Percentiles rank a stretch among this genome's conserved stretches.
phyloP scores from a whole-genome alignment of 805 yeast species.

The Spencermartinsiella europaea region DNA sequence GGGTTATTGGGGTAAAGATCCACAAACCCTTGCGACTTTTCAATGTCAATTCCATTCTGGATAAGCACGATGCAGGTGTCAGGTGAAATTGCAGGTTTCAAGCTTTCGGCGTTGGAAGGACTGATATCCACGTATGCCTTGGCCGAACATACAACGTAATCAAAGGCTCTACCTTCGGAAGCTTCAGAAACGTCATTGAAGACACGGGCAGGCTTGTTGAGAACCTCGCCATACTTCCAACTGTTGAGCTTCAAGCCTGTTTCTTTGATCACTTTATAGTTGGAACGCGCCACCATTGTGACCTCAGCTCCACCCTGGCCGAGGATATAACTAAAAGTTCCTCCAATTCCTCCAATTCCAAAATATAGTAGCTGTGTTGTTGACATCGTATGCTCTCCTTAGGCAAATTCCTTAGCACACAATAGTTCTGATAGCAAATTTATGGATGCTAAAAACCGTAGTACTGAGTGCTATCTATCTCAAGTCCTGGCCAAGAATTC shows the following conservation, averaged over 20 bases:
- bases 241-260: slow-evolving; percentile 5
- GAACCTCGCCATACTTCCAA: slow-evolving; percentile 7
- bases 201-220: slow-evolving; percentile 2
- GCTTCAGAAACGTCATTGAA: slow-evolving; percentile 1
- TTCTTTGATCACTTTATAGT: slow-evolving; percentile 3
- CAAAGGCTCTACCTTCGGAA: neutral
- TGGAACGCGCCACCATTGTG: slow-evolving; percentile 4
- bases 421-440: no score
- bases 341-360: slow-evolving; percentile 8
- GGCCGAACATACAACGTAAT: slow-evolving; percentile 7
- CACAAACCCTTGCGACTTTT: slow-evolving; percentile 7
- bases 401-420: no score
- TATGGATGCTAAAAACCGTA: no score
- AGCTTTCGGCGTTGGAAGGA: slow-evolving; percentile 5
- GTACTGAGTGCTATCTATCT: no score
- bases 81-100: slow-evolving; percentile 1
- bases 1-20: slow-evolving; percentile 6
- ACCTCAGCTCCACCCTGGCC: slow-evolving; percentile 6
- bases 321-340: slow-evolving; percentile 3
- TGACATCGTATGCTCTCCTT: no score
- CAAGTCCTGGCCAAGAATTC: no score
- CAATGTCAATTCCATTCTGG: slow-evolving; percentile 8
- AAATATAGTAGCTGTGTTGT: slow-evolving; percentile 6
- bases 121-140: slow-evolving; percentile 7
- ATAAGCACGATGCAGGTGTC: slow-evolving; percentile 6